A percentile compares a stretch with the other conserved stretches of the same genome.
Conservation (phyloP, 768 basidiomycete species). For the Lentinula lateritia region DNA sequence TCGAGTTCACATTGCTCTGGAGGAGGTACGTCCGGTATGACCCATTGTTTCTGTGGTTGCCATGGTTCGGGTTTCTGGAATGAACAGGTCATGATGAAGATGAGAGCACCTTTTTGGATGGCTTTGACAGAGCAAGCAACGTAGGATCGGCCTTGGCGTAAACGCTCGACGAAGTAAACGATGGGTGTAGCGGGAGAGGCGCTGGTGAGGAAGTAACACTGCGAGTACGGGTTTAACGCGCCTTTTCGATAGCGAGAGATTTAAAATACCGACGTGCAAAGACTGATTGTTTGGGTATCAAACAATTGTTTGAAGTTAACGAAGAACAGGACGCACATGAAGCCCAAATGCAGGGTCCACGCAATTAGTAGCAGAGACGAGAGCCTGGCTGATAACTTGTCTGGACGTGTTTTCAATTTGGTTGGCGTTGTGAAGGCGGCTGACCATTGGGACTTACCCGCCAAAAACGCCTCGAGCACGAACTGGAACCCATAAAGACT, state of each 20-base stretch:
- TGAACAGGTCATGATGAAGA: conserved; percentile 68
- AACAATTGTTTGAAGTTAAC: neutral
- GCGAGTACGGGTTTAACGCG: conserved; percentile 9
- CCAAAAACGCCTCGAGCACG: conserved; percentile 75
- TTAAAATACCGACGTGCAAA: conserved; percentile 50
- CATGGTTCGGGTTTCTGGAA: conserved; percentile 77
- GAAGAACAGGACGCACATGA: conserved; percentile 54
- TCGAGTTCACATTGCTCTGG: conserved; percentile 64
- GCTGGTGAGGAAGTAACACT: conserved; percentile 81
- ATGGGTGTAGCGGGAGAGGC: conserved; percentile 72
- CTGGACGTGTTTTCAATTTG: conserved; percentile 14
- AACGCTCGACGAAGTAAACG: conserved; percentile 70
- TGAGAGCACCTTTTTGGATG: conserved; percentile 41
- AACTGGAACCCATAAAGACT: conserved; percentile 59
- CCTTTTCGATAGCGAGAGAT: neutral
- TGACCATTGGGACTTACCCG: conserved; percentile 35
- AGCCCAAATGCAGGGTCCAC: conserved; percentile 60
- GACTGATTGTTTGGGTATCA: conserved; percentile 36
- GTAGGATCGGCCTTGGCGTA: conserved; percentile 74
- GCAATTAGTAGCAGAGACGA: conserved; percentile 75
- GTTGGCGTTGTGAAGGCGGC: neutral
- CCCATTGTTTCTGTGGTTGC: conserved; percentile 65
- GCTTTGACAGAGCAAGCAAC: conserved; percentile 61
- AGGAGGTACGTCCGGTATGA: conserved; percentile 50
- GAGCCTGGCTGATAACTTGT: conserved; percentile 84